phyloP scores from a whole-genome alignment of 179 eudicot species.

The Beta corolliflora region DNA sequence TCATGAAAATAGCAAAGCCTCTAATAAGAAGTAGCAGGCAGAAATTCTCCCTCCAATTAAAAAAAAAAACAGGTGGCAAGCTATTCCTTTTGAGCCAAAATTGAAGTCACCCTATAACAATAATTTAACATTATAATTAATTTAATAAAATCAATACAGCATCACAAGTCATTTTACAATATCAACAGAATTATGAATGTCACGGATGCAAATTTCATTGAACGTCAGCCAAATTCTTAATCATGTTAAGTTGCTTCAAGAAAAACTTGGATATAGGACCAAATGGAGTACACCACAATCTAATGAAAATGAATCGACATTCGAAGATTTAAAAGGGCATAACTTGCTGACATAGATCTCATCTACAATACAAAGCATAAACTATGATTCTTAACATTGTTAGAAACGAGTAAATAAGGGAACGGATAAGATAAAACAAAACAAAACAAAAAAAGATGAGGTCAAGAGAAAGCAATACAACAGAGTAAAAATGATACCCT shows the following conservation, averaged over 20 bases:
- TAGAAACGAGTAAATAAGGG: too few species aligned
- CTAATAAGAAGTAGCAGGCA: not conserved
- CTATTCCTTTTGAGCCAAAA: not conserved
- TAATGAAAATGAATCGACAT: slow-evolving; percentile 5
- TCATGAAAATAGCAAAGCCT: not conserved
- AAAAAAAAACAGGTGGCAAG: too few species aligned
- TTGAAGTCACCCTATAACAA: not conserved
- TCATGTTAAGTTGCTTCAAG: too few species aligned
- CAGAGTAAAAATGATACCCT: slow-evolving; percentile 38
- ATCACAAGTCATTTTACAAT: not conserved
- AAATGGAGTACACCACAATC: not conserved
- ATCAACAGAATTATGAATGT: not conserved
- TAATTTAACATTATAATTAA: not conserved
- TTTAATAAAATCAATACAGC: not conserved
- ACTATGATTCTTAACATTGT: too few species aligned
- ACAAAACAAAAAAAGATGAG: not conserved
- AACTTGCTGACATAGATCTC: too few species aligned
- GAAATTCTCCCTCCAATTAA: too few species aligned
- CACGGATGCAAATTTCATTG: too few species aligned
- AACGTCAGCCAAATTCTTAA: too few species aligned
- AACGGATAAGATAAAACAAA: too few species aligned
- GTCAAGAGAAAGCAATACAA: not conserved
- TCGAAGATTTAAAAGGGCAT: not conserved
- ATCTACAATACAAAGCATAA: too few species aligned
- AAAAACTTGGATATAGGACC: too few species aligned